Evolutionary conservation across 129 eudicot species (phyloP), one percentile per base, ranked within the genome.

Genomic region (Flaveria ramosissima): DNA sequence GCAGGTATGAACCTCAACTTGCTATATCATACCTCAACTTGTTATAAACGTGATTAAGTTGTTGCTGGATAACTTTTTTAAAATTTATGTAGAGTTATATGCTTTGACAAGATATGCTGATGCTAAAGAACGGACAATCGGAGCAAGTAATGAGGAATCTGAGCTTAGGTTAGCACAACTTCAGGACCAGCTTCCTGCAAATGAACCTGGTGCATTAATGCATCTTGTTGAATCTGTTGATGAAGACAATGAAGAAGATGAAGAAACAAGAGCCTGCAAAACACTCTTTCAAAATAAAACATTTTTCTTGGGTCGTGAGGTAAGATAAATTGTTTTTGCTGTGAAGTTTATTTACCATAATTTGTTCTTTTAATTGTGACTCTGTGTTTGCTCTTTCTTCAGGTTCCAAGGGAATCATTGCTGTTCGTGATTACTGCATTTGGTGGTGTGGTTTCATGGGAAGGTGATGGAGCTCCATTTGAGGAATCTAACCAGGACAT

Each of bases 391-490:
- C 41, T 45, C 16, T 14, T 30, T 24, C 48, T 81, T 55, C 83
- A 92, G 96, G 96, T 89, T 32, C 97, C 97, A 9, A 87, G 96
- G 41, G 97, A 92, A 77, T 87, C 97, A 0, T 72, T 92, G 86
- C 90, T 89, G 27, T 92, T 92, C 83, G 85, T 92, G 17, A 89
- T 92, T 70, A 88, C 93, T 84, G 93, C 97, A 56, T 92, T 92
- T 83, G 97, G 96, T 65, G 97, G 97, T 16, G 59, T 68, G 59
- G 92, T 89, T 42, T 92, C 97, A 24, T 92, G 97, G 97, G 96
- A 89, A 47, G 97, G 97, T 51, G 90, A 86, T 73, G 97, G 93
- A 50, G 88, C 93, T 78, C 97, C 97, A 59, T 85, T 80, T 81
- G 81, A 81, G 52, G 97, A 89, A 63, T 81, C 97, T 47, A 90